phyloP scores from a whole-genome alignment of 139 green algal species.

The Dunaliella primolecta region DNA sequence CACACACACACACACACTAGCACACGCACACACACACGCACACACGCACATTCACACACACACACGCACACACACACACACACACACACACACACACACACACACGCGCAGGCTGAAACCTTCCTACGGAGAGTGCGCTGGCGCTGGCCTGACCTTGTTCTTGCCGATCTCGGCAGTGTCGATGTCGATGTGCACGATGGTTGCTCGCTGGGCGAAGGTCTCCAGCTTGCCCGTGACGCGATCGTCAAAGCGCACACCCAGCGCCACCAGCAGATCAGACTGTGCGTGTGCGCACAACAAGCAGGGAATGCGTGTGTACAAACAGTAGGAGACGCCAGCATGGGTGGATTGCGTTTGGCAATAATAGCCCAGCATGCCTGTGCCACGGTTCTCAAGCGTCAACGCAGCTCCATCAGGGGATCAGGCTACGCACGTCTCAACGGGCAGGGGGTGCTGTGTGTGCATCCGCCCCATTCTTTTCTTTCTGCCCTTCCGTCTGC shows the following conservation, averaged over 20 bases:
- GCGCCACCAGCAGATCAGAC: conserved; percentile 90
- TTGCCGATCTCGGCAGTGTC: conserved; percentile 98
- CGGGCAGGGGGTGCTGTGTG: too few relatives aligned
- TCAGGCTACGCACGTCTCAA: too few relatives aligned
- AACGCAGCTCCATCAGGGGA: too few relatives aligned
- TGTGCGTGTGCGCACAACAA: neutral
- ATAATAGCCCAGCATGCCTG: too few relatives aligned
- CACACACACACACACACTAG: too few relatives aligned
- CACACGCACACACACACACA: neutral
- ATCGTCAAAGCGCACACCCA: conserved; percentile 99
- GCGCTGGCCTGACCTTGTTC: too few relatives aligned
- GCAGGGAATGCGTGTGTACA: neutral
- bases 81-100: conserved; percentile 25
- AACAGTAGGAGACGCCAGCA: too few relatives aligned
- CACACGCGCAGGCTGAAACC: conserved; percentile 81
- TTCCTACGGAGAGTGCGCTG: too few relatives aligned
- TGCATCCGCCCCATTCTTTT: too few relatives aligned
- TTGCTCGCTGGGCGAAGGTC: conserved; percentile 82
- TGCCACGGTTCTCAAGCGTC: too few relatives aligned
- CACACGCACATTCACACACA: neutral
- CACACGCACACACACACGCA: neutral
- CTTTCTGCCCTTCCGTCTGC: too few relatives aligned
- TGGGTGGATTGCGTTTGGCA: too few relatives aligned
- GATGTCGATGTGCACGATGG: conserved; percentile 98
- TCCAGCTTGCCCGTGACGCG: conserved; percentile 98